Evolutionary conservation across 1,284 basidiomycete species (phyloP).

Genomic region (Mycena sp.): DNA sequence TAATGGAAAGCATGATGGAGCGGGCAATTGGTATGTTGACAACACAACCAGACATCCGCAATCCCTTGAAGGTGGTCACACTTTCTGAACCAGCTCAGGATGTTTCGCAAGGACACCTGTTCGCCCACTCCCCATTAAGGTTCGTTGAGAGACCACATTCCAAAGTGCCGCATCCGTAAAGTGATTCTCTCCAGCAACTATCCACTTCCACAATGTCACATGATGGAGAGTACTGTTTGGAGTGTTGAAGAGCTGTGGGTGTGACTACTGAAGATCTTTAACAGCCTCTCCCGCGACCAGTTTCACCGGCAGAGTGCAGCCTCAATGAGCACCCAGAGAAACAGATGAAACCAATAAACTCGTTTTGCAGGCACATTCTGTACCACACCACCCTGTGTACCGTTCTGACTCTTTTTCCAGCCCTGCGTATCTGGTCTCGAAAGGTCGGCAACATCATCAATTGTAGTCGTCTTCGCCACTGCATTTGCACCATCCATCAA

Average conservation of each 20-base stretch:
- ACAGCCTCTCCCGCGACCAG: not conserved
- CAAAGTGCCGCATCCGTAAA: not conserved
- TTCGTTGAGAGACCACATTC: not conserved
- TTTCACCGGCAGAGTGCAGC: not conserved
- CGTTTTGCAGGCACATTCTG: not conserved
- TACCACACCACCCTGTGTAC: not conserved
- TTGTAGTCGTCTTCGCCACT: not conserved
- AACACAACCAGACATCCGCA: not conserved
- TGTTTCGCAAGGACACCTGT: not conserved
- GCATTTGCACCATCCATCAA: not conserved
- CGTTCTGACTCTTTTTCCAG: constrained; percentile 1
- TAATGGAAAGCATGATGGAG: not conserved
- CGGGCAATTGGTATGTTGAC: not conserved
- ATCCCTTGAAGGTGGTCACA: not conserved
- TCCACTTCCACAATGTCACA: constrained; percentile 6
- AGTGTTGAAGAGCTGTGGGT: not conserved
- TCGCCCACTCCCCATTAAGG: not conserved
- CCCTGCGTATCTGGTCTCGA: not conserved
- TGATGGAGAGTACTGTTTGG: not conserved
- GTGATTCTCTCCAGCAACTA: not conserved
- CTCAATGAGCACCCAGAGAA: constrained; percentile 4
- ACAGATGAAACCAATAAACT: constrained; percentile 8
- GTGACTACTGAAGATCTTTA: not conserved
- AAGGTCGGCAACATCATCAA: not conserved
- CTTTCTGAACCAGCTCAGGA: not conserved